Percentiles rank a stretch among this genome's conserved stretches.
Evolutionary conservation across 441 rosid species (phyloP).

Genomic region (Eruca vesicaria): DNA sequence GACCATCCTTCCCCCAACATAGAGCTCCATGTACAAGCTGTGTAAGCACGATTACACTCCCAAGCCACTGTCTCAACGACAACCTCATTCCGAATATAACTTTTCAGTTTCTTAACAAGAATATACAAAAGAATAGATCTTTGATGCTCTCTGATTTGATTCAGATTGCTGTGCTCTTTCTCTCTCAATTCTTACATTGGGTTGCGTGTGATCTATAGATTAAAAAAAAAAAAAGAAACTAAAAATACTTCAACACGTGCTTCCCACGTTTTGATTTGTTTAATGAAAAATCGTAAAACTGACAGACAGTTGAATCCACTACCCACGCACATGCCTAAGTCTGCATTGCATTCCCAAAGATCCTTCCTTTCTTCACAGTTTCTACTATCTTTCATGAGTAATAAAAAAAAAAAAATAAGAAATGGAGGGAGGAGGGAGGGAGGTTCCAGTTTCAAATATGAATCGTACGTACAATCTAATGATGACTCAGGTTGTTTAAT

Average conservation of each 20-base stretch:
- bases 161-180: background rate
- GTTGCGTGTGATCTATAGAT: background rate
- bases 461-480: too few relatives aligned
- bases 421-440: background rate
- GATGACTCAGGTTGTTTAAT: too few relatives aligned
- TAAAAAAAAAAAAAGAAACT: background rate
- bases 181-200: background rate
- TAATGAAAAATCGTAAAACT: background rate
- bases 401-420: background rate
- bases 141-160: background rate
- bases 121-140: too few relatives aligned
- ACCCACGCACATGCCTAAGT: background rate
- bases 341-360: background rate
- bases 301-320: background rate
- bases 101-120: too few relatives aligned
- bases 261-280: background rate
- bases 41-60: slow-evolving; percentile 43
- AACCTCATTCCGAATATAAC: slow-evolving; percentile 25
- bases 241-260: background rate
- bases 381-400: background rate
- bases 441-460: background rate
- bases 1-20: slow-evolving; percentile 89
- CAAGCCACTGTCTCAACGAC: slow-evolving; percentile 35
- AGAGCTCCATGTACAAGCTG: slow-evolving; percentile 54
- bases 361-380: background rate